Evolutionary conservation across 78 protist genomes (phyloP).

Genomic region (Cavenderia fasciculata): DNA sequence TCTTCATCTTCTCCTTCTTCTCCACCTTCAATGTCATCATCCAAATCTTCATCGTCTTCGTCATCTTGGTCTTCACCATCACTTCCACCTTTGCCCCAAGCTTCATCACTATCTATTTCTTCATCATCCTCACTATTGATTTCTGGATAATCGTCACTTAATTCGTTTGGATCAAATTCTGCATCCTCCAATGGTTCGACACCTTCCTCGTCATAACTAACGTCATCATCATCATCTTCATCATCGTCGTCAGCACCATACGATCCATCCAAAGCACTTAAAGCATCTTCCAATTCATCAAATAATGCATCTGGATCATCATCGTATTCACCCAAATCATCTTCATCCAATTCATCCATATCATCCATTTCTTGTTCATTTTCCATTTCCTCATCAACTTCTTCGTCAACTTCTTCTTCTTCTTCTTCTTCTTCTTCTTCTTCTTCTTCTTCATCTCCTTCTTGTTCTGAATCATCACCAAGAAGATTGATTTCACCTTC

Average conservation of each 20-base stretch:
- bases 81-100: neutral
- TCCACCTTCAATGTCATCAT: neutral
- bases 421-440: neutral
- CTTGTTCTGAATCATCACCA: neutral
- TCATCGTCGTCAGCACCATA: neutral
- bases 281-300: neutral
- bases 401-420: neutral
- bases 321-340: neutral
- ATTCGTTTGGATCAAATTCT: too few relatives aligned
- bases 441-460: neutral
- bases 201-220: too few relatives aligned
- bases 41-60: neutral
- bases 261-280: too few relatives aligned
- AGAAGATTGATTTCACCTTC: too few relatives aligned
- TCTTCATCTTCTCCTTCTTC: conserved; percentile 20
- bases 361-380: too few relatives aligned
- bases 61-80: neutral
- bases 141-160: too few relatives aligned
- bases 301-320: neutral
- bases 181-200: too few relatives aligned
- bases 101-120: neutral
- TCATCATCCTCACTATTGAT: too few relatives aligned
- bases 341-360: too few relatives aligned
- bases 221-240: neutral
- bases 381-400: neutral